These are phyloP conservation scores for Plenodomus lindquistii DNA, from an alignment of 2,329 filamentous ascomycete species.

Conservation along the genomic window DNA sequence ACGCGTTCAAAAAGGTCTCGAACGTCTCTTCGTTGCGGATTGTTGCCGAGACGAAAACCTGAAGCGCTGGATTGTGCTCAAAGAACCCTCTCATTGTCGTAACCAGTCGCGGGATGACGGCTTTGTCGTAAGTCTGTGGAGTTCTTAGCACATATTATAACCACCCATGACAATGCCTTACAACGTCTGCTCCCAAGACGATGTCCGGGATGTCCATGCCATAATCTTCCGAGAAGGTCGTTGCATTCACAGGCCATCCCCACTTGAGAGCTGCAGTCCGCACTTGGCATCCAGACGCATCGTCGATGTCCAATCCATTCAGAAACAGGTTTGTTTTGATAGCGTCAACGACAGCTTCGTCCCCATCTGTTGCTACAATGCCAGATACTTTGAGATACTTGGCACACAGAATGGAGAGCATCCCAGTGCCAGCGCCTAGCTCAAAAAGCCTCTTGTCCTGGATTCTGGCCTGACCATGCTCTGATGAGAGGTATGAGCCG, in stretches of 20 bases:
- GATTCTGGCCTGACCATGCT: constrained; percentile 53
- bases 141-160: constrained; percentile 14
- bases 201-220: constrained; percentile 59
- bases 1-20: constrained; percentile 63
- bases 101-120: constrained; percentile 65
- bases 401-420: constrained; percentile 74
- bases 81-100: constrained; percentile 67
- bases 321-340: constrained; percentile 70
- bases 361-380: constrained; percentile 74
- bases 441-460: constrained; percentile 66
- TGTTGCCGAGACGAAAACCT: constrained; percentile 70
- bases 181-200: constrained; percentile 74
- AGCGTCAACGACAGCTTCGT: constrained; percentile 69
- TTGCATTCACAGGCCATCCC: constrained; percentile 63
- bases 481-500: constrained; percentile 64
- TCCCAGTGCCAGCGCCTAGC: constrained; percentile 76
- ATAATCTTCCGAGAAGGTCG: constrained; percentile 60
- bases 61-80: constrained; percentile 57
- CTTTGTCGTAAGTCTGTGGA: constrained; percentile 68
- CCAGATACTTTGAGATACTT: constrained; percentile 64
- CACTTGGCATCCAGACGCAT: constrained; percentile 38
- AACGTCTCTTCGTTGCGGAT: constrained; percentile 73
- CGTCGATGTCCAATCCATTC: constrained; percentile 63
- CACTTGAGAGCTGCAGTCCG: constrained; percentile 63
- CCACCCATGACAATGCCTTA: constrained; percentile 38